phyloP scores from a whole-genome alignment of 345 rosid species.

The Cochlearia excelsa region DNA sequence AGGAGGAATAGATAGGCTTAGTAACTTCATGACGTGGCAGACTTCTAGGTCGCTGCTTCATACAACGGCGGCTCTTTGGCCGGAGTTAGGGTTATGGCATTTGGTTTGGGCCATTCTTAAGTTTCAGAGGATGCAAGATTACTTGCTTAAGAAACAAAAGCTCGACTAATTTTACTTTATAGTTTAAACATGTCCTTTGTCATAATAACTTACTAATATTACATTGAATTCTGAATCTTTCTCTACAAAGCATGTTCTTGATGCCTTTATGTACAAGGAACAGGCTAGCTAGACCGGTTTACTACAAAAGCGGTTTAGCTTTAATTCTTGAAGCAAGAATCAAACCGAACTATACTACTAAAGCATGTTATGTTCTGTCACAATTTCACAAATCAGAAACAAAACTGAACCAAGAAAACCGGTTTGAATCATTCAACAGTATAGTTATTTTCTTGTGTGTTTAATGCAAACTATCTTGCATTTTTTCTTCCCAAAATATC shows the following conservation, averaged over 20 bases:
- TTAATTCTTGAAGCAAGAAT: too few species aligned
- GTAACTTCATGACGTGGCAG: slow-evolving; percentile 68
- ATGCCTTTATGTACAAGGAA: too few species aligned
- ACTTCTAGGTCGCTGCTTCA: slow-evolving; percentile 44
- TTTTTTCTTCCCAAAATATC: slow-evolving; percentile 7
- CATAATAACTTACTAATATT: too few species aligned
- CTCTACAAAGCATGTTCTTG: too few species aligned
- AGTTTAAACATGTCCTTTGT: too few species aligned
- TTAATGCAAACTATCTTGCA: slow-evolving; percentile 27
- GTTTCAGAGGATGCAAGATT: slow-evolving; percentile 47
- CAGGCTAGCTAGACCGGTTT: too few species aligned
- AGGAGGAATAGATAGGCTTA: slow-evolving; percentile 64
- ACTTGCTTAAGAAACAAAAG: slow-evolving; percentile 51
- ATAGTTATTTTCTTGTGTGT: slow-evolving; percentile 10
- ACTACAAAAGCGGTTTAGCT: too few species aligned
- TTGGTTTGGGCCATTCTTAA: slow-evolving; percentile 57
- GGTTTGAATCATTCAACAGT: slow-evolving; percentile 26
- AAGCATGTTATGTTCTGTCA: slow-evolving; percentile 1
- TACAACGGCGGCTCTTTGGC: slow-evolving; percentile 57
- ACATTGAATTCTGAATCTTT: too few species aligned
- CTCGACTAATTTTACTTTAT: slow-evolving; percentile 8
- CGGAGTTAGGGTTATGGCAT: slow-evolving; percentile 62
- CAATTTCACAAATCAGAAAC: slow-evolving; percentile 7
- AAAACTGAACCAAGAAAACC: slow-evolving; percentile 1
- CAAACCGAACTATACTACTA: not conserved